Evolutionary conservation across 2,329 filamentous ascomycete species (phyloP), one percentile per base, ranked within the genome.

Genomic region (Fusarium sterilihyphosum): DNA sequence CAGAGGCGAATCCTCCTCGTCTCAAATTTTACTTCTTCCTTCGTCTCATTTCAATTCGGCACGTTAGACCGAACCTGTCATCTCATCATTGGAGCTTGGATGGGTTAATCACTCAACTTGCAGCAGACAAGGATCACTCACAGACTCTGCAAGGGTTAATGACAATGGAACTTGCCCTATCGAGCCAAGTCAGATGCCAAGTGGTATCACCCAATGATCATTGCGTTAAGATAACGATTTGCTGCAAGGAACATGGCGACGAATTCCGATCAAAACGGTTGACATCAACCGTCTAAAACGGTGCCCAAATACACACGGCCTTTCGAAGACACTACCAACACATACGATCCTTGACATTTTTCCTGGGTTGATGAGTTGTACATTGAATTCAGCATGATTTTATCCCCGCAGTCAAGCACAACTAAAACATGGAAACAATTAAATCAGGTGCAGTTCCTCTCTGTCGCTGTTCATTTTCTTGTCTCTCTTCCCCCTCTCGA

Each of bases 231-330:
- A 18, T 26, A 53, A 56, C 38, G 40, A 62, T 74, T 38, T 65
- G 16, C 67, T 74, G 67, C 71, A 73, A 61, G 71, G 71, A 68
- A 71, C 38, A 67, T 46, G 54, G 14, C 31, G 31, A n/a, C 33
- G 16, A n/a, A 22, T 52, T 46, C 43, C 33, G 29, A 60, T 41
- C 17, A 26, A 68, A 70, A 70, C 66, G 60, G 67, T 66, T 24
- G 18, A 9, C 5, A 13, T 6, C 12, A 18, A n/a, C 67, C 60
- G 60, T 70, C 29, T 33, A 53, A 63, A 67, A 71, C 71, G 52
- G 71, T 59, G 2, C 1, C 33, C 0, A 8, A 16, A 33, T 8
- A 31, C 16, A 35, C 40, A 41, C 33, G 7, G 26, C 17, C 7
- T 7, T 56, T 63, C 20, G 13, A 41, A n/a, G 6, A n/a, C 16